phyloP scores from a whole-genome alignment of 371 early-diverging fungal genomes.

The Mucor sp. region DNA sequence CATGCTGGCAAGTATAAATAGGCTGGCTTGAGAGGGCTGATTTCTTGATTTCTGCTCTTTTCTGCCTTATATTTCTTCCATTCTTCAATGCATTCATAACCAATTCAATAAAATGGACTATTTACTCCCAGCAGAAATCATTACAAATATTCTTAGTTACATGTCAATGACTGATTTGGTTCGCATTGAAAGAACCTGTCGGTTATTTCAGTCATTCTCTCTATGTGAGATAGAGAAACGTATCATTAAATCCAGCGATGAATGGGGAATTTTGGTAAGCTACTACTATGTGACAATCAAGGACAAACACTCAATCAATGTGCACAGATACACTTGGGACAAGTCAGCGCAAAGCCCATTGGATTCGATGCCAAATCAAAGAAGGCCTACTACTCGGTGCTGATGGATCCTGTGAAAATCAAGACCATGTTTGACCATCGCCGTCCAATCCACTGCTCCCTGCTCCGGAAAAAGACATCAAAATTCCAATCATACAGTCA shows the following conservation, averaged over 20 bases:
- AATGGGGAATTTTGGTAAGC: conserved; percentile 45
- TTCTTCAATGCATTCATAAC: not conserved
- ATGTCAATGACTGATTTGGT: conserved; percentile 44
- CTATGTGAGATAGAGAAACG: conserved; percentile 43
- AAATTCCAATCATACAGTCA: conserved; percentile 16
- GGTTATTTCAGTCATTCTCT: conserved; percentile 37
- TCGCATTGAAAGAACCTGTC: conserved; percentile 40
- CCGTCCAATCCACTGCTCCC: conserved; percentile 43
- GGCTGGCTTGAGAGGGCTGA: not conserved
- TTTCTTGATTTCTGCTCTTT: not conserved
- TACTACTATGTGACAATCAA: not conserved
- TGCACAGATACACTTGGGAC: conserved; percentile 41
- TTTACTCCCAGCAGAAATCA: conserved; percentile 44
- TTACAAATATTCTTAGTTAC: conserved; percentile 33
- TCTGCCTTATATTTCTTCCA: not conserved
- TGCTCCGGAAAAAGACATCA: conserved; percentile 21
- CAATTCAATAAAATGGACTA: conserved; percentile 11
- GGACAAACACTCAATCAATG: not conserved
- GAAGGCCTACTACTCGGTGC: conserved; percentile 34
- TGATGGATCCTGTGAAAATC: conserved; percentile 47
- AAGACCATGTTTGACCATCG: conserved; percentile 51
- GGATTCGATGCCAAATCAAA: conserved; percentile 40
- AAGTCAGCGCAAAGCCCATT: conserved; percentile 36
- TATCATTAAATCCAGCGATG: conserved; percentile 24
- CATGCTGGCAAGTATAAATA: conserved; percentile 9